Conservation (phyloP, 306 rosid genomes). For the Arachis hypogaea region DNA sequence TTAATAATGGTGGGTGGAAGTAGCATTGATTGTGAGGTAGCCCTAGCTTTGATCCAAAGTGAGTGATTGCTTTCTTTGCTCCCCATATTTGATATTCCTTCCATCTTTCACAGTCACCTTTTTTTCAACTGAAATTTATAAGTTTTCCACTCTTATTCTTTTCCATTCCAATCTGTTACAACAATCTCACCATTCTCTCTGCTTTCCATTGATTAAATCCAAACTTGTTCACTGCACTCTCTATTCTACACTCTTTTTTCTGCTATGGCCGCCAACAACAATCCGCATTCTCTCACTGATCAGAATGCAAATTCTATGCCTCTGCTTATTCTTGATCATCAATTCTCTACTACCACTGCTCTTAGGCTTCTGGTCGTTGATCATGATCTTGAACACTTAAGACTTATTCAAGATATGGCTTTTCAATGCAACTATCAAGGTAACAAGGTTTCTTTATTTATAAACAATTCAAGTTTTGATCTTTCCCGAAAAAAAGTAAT, state of each 20-base stretch:
- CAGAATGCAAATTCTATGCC: background rate
- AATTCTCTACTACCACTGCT: slow-evolving; percentile 44
- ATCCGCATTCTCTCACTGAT: background rate
- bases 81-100: too few relatives aligned
- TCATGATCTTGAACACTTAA: slow-evolving; percentile 48
- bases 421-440: slow-evolving; percentile 52
- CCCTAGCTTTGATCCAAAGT: too few relatives aligned
- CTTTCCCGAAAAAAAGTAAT: background rate
- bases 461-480: too few relatives aligned
- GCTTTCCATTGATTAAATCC: background rate
- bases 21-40: too few relatives aligned
- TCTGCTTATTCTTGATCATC: background rate
- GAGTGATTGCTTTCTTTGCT: too few relatives aligned
- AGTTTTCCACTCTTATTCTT: too few relatives aligned
- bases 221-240: background rate
- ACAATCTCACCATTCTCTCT: background rate
- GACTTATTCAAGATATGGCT: slow-evolving; percentile 47
- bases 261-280: background rate
- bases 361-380: slow-evolving; percentile 68
- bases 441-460: slow-evolving; percentile 2
- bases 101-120: too few relatives aligned
- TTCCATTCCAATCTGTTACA: too few relatives aligned
- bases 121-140: too few relatives aligned
- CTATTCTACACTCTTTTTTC: background rate
- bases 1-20: too few relatives aligned